phyloP scores from a whole-genome alignment of 495 filamentous ascomycete genomes.

The Daldinia childiae region DNA sequence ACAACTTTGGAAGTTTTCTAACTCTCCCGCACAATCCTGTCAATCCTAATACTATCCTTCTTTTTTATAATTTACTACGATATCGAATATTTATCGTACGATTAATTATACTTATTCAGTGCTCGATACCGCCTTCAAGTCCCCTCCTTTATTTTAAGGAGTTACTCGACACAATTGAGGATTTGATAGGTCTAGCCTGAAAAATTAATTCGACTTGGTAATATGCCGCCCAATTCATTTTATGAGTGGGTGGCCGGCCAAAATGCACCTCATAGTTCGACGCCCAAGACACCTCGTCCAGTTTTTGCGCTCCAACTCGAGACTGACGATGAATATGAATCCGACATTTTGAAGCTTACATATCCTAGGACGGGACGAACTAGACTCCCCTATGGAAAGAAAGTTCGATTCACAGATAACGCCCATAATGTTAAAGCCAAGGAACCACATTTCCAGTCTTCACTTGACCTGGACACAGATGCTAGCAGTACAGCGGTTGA shows the following conservation, averaged over 20 bases:
- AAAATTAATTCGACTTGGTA: constrained; percentile 1
- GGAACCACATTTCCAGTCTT: constrained; percentile 15
- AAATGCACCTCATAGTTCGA: constrained; percentile 34
- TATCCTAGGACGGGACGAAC: constrained; percentile 45
- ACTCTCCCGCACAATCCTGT: neutral
- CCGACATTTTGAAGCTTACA: constrained; percentile 49
- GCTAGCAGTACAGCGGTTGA: constrained; percentile 14
- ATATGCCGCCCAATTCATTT: constrained; percentile 44
- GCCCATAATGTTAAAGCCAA: constrained; percentile 40
- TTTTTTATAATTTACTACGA: neutral
- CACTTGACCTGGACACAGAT: constrained; percentile 14
- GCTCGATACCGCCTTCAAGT: neutral
- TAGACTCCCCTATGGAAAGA: constrained; percentile 7
- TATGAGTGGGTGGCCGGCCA: constrained; percentile 56
- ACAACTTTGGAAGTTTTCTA: neutral
- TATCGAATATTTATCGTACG: neutral
- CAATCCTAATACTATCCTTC: neutral
- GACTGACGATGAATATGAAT: constrained; percentile 52
- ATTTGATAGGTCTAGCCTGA: neutral
- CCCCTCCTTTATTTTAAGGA: neutral
- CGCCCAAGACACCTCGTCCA: constrained; percentile 30
- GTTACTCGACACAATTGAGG: neutral
- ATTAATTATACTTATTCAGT: neutral
- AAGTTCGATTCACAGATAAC: constrained; percentile 37
- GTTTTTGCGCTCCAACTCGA: constrained; percentile 47